These are phyloP conservation scores for Fonsecaea pedrosoi DNA, from an alignment of 2,329 filamentous ascomycete species.

Conservation along the genomic window DNA sequence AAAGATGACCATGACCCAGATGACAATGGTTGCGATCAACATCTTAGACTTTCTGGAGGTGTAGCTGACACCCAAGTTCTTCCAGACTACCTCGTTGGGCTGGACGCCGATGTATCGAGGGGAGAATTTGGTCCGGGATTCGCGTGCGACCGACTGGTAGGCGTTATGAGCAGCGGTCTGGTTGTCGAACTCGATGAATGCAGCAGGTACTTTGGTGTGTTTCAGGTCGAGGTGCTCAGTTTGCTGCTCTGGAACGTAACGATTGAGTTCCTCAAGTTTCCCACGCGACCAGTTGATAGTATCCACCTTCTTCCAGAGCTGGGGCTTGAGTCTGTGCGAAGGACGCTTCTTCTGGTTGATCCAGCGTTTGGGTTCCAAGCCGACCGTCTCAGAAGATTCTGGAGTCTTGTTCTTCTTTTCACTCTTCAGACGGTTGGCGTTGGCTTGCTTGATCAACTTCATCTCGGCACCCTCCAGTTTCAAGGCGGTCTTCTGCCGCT, in stretches of 20 bases:
- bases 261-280: conserved; percentile 74
- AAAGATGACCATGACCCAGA: conserved; percentile 82
- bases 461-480: conserved; percentile 87
- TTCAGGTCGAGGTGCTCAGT: conserved; percentile 69
- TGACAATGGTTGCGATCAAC: conserved; percentile 71
- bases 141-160: conserved; percentile 61
- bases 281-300: conserved; percentile 71
- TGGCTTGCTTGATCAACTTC: conserved; percentile 78
- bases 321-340: conserved; percentile 69
- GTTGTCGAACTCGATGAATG: conserved; percentile 86
- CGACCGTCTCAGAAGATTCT: conserved; percentile 66
- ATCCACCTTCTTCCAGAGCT: conserved; percentile 64
- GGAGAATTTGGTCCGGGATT: conserved; percentile 77
- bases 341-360: conserved; percentile 73
- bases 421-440: conserved; percentile 70
- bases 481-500: conserved; percentile 78
- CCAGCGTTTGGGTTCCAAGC: conserved; percentile 54
- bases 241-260: conserved; percentile 71
- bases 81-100: conserved; percentile 89
- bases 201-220: conserved; percentile 71
- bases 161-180: conserved; percentile 86
- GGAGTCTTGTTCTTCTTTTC: conserved; percentile 47
- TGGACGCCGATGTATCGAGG: conserved; percentile 84
- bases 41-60: conserved; percentile 64
- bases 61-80: conserved; percentile 76